Conservation (phyloP, 345 rosid species). For the Syzygium aqueum region DNA sequence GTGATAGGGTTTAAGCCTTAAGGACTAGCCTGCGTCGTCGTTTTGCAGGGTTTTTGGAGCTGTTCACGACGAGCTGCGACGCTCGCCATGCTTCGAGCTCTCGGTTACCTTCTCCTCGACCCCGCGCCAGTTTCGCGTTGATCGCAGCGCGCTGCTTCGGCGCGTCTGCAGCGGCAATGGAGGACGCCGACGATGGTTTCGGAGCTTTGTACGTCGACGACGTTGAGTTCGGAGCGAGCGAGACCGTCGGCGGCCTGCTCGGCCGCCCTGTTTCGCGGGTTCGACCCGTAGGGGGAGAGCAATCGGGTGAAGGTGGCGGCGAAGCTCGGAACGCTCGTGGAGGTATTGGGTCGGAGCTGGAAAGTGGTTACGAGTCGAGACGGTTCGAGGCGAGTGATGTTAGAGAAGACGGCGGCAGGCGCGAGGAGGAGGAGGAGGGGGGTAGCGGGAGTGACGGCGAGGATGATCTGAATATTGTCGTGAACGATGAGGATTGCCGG, state of each 20-base stretch:
- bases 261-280: neutral
- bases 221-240: conserved; percentile 20
- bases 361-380: neutral
- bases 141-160: neutral
- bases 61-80: neutral
- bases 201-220: conserved; percentile 52
- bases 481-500: conserved; percentile 47
- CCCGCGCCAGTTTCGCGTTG: neutral
- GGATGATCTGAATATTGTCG: conserved; percentile 56
- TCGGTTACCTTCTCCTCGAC: neutral
- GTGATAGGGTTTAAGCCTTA: neutral
- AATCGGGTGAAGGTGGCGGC: neutral
- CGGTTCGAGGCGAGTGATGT: neutral
- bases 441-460: conserved; percentile 42
- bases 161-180: conserved; percentile 12
- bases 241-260: conserved; percentile 7
- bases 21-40: neutral
- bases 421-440: conserved; percentile 4
- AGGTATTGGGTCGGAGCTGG: neutral
- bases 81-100: neutral
- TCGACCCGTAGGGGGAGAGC: neutral
- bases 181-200: conserved; percentile 45
- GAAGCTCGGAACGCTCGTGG: neutral
- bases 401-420: neutral
- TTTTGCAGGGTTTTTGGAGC: neutral